Percentiles rank a stretch among this genome's conserved stretches.
Evolutionary conservation across 192 early-diverging fungal species (phyloP).

Genomic region (Dissophora globulifera): DNA sequence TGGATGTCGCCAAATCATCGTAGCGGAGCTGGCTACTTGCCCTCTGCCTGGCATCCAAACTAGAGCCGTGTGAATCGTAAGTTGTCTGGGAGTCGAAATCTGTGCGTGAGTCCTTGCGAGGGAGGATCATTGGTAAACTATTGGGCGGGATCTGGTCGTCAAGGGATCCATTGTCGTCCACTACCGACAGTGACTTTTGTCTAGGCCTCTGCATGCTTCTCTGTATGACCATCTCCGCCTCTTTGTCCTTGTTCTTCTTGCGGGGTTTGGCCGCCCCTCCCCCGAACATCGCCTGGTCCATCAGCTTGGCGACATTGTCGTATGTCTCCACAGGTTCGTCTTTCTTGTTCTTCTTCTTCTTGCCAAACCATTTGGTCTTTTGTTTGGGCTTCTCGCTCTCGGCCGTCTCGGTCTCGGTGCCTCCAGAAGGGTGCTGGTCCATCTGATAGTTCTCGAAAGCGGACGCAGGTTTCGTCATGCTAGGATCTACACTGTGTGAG

Average conservation of each 20-base stretch:
- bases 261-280: background rate
- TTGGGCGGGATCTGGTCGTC: background rate
- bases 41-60: background rate
- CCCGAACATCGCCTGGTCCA: constrained; percentile 50
- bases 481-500: constrained; percentile 7
- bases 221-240: constrained; percentile 2
- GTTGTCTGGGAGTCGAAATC: constrained; percentile 3
- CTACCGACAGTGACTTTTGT: background rate
- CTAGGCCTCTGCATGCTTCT: too few relatives aligned
- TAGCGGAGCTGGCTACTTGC: too few relatives aligned
- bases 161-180: background rate
- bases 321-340: constrained; percentile 8
- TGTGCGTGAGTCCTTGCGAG: constrained; percentile 14
- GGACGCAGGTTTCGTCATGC: background rate
- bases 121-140: background rate
- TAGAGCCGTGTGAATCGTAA: background rate
- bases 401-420: background rate
- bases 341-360: constrained; percentile 24
- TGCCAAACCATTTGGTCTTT: constrained; percentile 38
- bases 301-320: constrained; percentile 36
- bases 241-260: constrained; percentile 25
- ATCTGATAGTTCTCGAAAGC: background rate
- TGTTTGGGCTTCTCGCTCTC: background rate
- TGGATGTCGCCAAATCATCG: too few relatives aligned
- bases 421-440: background rate